A percentile compares a stretch with the other conserved stretches of the same genome.
Conservation (phyloP, 2,329 filamentous ascomycete species). For the Aschersonia sp. region DNA sequence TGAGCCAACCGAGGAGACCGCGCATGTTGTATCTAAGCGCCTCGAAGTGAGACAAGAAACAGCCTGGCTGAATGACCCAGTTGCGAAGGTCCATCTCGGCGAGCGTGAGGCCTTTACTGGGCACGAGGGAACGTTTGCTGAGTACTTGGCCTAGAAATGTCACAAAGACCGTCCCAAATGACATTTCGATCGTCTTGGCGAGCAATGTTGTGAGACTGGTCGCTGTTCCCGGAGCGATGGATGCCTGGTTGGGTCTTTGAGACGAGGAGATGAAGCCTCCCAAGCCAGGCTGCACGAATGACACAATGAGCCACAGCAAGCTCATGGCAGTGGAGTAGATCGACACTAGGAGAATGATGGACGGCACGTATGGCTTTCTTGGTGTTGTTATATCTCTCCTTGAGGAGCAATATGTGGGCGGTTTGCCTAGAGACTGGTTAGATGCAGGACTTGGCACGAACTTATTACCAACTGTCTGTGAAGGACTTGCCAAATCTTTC, state of each 20-base stretch:
- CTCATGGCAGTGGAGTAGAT: slow-evolving; percentile 50
- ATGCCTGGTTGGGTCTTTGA: slow-evolving; percentile 18
- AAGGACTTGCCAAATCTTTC: slow-evolving; percentile 15
- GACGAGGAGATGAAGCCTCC: slow-evolving; percentile 36
- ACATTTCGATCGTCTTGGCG: slow-evolving; percentile 64
- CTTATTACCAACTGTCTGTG: background rate
- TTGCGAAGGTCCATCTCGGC: slow-evolving; percentile 66
- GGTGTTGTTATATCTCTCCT: slow-evolving; percentile 15
- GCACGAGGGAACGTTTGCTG: slow-evolving; percentile 51
- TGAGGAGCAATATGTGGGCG: slow-evolving; percentile 19
- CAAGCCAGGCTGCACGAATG: slow-evolving; percentile 48
- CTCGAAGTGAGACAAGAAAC: slow-evolving; percentile 54
- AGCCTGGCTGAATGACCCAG: slow-evolving; percentile 62
- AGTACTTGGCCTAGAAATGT: slow-evolving; percentile 61
- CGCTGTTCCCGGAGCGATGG: slow-evolving; percentile 47
- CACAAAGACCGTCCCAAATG: slow-evolving; percentile 66
- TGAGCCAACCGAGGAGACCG: slow-evolving; percentile 49
- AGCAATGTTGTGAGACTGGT: slow-evolving; percentile 53
- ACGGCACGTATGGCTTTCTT: slow-evolving; percentile 31
- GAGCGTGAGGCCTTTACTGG: slow-evolving; percentile 50
- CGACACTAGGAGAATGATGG: slow-evolving; percentile 32
- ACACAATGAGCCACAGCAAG: slow-evolving; percentile 50
- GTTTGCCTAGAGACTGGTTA: slow-evolving; percentile 6
- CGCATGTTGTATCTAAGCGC: slow-evolving; percentile 47
- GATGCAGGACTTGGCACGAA: background rate